These are phyloP conservation scores for Macrophomina pseudophaseolina DNA, from an alignment of 2,329 filamentous ascomycete genomes.

Conservation along the genomic window DNA sequence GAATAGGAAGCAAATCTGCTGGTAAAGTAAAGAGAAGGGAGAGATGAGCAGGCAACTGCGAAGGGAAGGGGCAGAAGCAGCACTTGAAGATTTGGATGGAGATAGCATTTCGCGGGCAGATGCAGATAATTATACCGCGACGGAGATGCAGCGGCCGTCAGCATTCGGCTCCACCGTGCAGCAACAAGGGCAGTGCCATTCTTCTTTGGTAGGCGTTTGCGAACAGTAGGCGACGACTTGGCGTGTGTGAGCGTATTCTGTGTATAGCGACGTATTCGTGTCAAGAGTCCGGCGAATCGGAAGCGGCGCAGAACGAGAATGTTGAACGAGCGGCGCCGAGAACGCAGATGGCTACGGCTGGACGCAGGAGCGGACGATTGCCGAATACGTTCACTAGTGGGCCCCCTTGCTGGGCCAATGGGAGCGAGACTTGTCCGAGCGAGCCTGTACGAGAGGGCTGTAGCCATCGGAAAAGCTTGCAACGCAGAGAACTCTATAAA, in stretches of 20 bases:
- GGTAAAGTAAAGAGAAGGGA: background rate
- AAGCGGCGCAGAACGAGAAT: background rate
- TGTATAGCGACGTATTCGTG: conserved; percentile 10
- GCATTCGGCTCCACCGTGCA: background rate
- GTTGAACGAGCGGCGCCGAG: background rate
- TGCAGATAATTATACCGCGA: background rate
- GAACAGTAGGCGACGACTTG: background rate
- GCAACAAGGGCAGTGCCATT: conserved; percentile 15
- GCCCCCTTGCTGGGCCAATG: background rate
- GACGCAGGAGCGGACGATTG: background rate
- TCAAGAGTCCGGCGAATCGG: background rate
- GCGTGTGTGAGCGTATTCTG: conserved; percentile 11
- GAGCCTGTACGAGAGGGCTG: conserved; percentile 1
- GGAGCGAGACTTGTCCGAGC: background rate
- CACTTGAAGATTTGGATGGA: background rate
- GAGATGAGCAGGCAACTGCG: background rate
- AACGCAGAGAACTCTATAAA: background rate
- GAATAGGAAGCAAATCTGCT: background rate
- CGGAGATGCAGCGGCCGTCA: background rate
- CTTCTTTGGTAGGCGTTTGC: background rate
- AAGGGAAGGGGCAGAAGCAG: background rate
- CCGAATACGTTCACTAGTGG: background rate
- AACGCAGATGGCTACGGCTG: background rate
- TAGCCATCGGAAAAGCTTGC: background rate
- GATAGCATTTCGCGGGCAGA: background rate